Percentiles rank a stretch among this genome's conserved stretches.
phyloP scores from a whole-genome alignment of 2,329 filamentous ascomycete genomes.

The Scortechinia acanthostroma region DNA sequence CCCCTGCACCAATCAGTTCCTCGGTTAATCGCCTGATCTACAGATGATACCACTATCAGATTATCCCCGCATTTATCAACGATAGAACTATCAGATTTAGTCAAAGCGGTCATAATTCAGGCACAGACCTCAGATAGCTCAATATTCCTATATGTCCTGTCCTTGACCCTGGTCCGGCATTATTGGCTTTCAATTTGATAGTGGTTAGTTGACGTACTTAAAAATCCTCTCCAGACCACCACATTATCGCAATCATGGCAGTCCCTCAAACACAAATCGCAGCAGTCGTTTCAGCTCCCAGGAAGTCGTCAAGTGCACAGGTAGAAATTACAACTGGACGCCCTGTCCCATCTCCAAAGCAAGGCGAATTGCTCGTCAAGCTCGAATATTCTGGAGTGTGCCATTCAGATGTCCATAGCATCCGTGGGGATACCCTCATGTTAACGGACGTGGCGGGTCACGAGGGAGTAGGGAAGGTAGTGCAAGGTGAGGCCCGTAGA shows the following conservation, averaged over 20 bases:
- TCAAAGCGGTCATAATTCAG: no score
- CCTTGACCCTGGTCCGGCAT: no score
- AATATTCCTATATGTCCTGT: no score
- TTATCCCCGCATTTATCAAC: no score
- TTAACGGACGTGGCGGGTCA: neutral
- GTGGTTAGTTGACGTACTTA: no score
- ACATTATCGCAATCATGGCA: neutral
- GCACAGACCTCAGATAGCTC: no score
- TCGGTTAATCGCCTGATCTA: no score
- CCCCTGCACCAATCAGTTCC: no score
- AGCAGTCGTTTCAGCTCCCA: neutral
- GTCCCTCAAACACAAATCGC: neutral
- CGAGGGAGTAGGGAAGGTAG: neutral
- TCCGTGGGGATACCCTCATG: neutral
- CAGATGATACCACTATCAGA: no score
- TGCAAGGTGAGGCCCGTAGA: neutral
- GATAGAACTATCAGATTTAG: no score
- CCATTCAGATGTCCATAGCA: constrained; percentile 2
- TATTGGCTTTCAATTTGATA: no score
- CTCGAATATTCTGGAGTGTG: constrained; percentile 1
- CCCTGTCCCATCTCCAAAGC: neutral
- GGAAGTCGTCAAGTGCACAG: neutral
- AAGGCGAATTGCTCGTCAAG: neutral
- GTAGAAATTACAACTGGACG: neutral
- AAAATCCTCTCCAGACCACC: no score